Base-by-base conservation (phyloP, 208 protist species). In the Angomonas desouzai region DNA sequence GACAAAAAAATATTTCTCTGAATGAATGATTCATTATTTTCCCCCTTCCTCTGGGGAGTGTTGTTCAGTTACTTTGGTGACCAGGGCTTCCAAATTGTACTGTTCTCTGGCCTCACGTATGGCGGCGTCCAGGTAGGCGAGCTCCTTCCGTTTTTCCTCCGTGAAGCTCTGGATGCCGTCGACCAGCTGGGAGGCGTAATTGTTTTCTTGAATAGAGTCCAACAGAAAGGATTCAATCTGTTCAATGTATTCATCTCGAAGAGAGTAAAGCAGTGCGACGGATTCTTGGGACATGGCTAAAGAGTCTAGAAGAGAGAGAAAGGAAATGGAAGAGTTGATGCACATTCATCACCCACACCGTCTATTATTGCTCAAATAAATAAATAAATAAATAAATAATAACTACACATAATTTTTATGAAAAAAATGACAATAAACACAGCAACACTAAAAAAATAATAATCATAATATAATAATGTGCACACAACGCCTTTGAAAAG, bases 361-460 rank as follows among this genome's bases (percentile, higher is more conserved):
- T 45, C 38, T 45, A 45, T 45, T 45, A 18, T n/a, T 18, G 18
- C 18, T 10, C 18, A 22, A 55, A 22, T n/a, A 55, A 40, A 36
- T 59, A 59, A 59, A 20, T 23, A 23, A 59, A 18, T 59, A 59
- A 59, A 59, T 33, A 30, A 30, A 59, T 20, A 20, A 36, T 20
- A 30, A n/a, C 11, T 33, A 20, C 10, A 30, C 22, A 27, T 18
- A 33, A 63, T 3, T 36, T 10, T 59, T 9, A 66, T 23, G 40
- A 27, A 62, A 11, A 69, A 28, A 69, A 28, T 48, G 53, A 69
- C 27, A 69, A 62, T 6, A 30, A 23, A 51, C 43, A 63, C 2
- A 60, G 23, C 22, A 63, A 25, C 16, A n/a, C 18, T 4, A 29
- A 63, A 69, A 47, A 69, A 69, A 28, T 62, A 68, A 68, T 40